Percentiles rank a stretch among this genome's conserved stretches.
These are phyloP conservation scores for Saturnispora kantuleensis DNA, from an alignment of 805 yeast genomes.

Conservation along the genomic window DNA sequence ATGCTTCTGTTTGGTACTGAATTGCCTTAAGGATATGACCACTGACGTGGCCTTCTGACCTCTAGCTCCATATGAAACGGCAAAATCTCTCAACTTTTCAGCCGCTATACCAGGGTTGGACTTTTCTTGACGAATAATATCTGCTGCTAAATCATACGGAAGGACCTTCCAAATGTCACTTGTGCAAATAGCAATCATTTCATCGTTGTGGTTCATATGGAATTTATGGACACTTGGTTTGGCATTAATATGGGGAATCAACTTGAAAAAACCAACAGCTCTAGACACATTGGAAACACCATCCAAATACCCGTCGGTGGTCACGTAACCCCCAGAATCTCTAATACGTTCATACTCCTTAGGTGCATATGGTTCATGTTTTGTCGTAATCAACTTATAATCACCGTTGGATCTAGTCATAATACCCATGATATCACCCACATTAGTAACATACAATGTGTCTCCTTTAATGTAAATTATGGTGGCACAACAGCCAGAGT, in stretches of 20 bases:
- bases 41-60: constrained; percentile 68
- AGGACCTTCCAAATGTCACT: constrained; percentile 78
- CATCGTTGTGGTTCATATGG: constrained; percentile 60
- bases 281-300: constrained; percentile 77
- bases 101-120: constrained; percentile 88
- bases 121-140: constrained; percentile 72
- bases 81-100: constrained; percentile 85
- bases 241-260: constrained; percentile 80
- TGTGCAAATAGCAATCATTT: constrained; percentile 76
- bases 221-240: constrained; percentile 70
- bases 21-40: constrained; percentile 61
- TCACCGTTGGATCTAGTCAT: constrained; percentile 77
- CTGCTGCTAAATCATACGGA: constrained; percentile 79
- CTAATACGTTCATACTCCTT: constrained; percentile 79
- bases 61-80: constrained; percentile 78
- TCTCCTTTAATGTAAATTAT: constrained; percentile 68
- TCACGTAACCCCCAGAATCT: constrained; percentile 84
- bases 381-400: constrained; percentile 55
- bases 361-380: constrained; percentile 76
- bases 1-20: constrained; percentile 27
- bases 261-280: constrained; percentile 83
- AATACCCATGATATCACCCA: constrained; percentile 84
- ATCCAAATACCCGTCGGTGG: constrained; percentile 75
- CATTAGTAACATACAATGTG: constrained; percentile 68
- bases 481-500: constrained; percentile 79